Evolutionary conservation across 31 red algal species (phyloP).

Genomic region (Asparagopsis taxiformis): DNA sequence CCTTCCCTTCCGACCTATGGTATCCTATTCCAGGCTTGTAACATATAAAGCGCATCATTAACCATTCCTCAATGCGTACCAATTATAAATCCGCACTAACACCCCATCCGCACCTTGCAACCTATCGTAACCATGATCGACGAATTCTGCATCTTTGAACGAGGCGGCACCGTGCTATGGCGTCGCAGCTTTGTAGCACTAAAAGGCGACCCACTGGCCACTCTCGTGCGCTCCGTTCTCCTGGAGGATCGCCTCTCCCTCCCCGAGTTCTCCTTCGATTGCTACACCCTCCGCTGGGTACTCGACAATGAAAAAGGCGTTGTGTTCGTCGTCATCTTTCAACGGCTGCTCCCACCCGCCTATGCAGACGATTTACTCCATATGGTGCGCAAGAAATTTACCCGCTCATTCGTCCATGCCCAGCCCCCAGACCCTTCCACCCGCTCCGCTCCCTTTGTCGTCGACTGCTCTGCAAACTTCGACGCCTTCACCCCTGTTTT

Average conservation of each 20-base stretch:
- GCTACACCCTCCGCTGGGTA: conserved; percentile 68
- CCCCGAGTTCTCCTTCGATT: conserved; percentile 47
- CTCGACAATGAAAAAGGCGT: conserved; percentile 65
- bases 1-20: no score
- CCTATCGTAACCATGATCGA: no score
- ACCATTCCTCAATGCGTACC: no score
- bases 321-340: conserved; percentile 80
- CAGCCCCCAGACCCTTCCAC: not conserved
- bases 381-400: conserved; percentile 64
- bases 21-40: no score
- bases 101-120: no score
- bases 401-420: not conserved
- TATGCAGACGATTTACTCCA: conserved; percentile 75
- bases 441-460: not conserved
- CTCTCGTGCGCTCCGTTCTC: conserved; percentile 87
- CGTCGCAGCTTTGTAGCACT: conserved; percentile 57
- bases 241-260: conserved; percentile 77
- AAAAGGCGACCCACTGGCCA: conserved; percentile 61
- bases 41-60: no score
- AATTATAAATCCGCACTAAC: no score
- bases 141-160: conserved; percentile 90
- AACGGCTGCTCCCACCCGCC: conserved; percentile 51
- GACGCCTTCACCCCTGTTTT: conserved; percentile 12
- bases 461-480: conserved; percentile 32
- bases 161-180: conserved; percentile 87